phyloP scores from a whole-genome alignment of 1,284 basidiomycete species.

The Phylloboletellus chloephorus region DNA sequence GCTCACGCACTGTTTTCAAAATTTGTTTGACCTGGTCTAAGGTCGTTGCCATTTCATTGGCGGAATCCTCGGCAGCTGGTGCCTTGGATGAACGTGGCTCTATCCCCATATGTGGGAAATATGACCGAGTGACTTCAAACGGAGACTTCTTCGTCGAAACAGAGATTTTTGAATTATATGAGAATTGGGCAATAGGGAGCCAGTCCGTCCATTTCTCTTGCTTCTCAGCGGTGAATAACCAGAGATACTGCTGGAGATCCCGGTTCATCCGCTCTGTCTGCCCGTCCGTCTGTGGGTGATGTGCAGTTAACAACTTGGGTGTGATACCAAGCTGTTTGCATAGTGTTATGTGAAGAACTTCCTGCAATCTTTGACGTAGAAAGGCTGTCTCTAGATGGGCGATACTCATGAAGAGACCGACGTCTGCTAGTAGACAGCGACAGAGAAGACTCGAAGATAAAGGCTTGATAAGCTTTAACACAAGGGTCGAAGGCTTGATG shows the following conservation, averaged over 20 bases:
- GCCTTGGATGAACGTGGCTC: not conserved
- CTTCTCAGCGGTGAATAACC: constrained; percentile 28
- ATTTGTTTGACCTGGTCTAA: no score
- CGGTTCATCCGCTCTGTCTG: constrained; percentile 32
- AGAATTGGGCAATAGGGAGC: constrained; percentile 31
- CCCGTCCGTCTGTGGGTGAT: no score
- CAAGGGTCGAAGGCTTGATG: no score
- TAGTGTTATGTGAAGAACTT: not conserved
- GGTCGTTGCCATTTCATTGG: no score
- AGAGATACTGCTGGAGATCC: constrained; percentile 32
- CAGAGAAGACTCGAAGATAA: no score
- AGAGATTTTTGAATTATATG: constrained; percentile 25
- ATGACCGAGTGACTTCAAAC: no score
- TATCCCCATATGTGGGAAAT: not conserved
- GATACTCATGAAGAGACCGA: no score
- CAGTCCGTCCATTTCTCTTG: constrained; percentile 36
- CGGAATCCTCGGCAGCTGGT: not conserved
- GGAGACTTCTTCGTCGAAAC: not conserved
- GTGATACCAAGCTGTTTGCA: not conserved
- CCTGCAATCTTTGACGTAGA: constrained; percentile 1
- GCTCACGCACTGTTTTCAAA: not conserved
- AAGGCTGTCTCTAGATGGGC: no score
- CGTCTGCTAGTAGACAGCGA: no score
- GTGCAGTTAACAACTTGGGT: not conserved
- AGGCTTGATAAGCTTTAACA: no score